phyloP scores from a whole-genome alignment of 371 early-diverging fungal species.

The Globomyces sp. region DNA sequence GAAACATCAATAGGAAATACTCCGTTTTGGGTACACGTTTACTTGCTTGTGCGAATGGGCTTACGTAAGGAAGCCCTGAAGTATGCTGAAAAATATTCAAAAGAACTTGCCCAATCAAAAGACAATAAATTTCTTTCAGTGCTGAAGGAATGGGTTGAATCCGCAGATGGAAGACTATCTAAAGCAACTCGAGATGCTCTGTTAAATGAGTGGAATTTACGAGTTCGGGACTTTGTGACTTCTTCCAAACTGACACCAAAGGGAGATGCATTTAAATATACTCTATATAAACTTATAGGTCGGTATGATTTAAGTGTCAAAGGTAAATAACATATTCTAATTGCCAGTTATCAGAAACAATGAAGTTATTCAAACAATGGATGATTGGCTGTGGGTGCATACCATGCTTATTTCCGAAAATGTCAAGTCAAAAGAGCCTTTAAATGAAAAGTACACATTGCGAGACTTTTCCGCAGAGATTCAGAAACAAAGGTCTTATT shows the following conservation, averaged over 20 bases:
- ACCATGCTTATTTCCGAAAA: slow-evolving; percentile 67
- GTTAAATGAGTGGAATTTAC: slow-evolving; percentile 55
- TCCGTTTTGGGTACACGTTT: slow-evolving; percentile 85
- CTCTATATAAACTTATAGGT: slow-evolving; percentile 84
- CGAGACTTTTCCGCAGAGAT: slow-evolving; percentile 63
- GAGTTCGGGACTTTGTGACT: slow-evolving; percentile 26
- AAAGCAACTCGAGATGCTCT: slow-evolving; percentile 51
- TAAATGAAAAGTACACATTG: slow-evolving; percentile 63
- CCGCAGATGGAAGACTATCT: slow-evolving; percentile 44
- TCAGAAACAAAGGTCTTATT: slow-evolving; percentile 64
- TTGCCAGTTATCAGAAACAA: slow-evolving; percentile 35
- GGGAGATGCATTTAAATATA: slow-evolving; percentile 82
- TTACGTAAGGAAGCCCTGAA: slow-evolving; percentile 60
- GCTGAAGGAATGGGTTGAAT: slow-evolving; percentile 65
- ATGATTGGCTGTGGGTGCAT: slow-evolving; percentile 86
- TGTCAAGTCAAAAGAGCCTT: slow-evolving; percentile 36
- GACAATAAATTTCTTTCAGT: slow-evolving; percentile 64
- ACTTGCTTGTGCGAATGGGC: slow-evolving; percentile 73
- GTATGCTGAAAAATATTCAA: slow-evolving; percentile 54
- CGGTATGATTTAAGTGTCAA: slow-evolving; percentile 74
- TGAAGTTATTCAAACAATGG: slow-evolving; percentile 61
- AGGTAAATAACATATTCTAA: slow-evolving; percentile 4
- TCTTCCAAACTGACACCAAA: slow-evolving; percentile 15
- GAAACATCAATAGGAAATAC: slow-evolving; percentile 41
- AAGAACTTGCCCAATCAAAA: slow-evolving; percentile 18